A percentile compares a stretch with the other conserved stretches of the same genome.
These are phyloP conservation scores for Hypoxylon lienhwacheense DNA, from an alignment of 495 filamentous ascomycete species.

Conservation along the genomic window DNA sequence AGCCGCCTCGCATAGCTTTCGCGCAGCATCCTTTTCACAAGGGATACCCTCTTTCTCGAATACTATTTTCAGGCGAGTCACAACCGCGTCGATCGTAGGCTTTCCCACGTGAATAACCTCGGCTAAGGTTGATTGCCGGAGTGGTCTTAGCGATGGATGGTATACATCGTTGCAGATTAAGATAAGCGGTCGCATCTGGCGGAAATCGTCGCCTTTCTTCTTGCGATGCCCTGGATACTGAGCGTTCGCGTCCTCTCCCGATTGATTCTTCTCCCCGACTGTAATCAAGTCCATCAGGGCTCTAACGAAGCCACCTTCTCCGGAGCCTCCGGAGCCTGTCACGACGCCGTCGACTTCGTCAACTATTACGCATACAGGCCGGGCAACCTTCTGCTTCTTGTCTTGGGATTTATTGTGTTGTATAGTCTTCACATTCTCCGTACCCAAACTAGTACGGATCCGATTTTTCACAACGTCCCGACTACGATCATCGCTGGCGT, in stretches of 20 bases:
- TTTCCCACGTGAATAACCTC: constrained; percentile 93
- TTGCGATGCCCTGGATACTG: constrained; percentile 44
- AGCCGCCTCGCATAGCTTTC: constrained; percentile 85
- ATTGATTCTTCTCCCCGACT: constrained; percentile 79
- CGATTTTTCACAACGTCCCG: constrained; percentile 80
- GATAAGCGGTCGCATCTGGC: constrained; percentile 82
- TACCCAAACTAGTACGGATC: constrained; percentile 84
- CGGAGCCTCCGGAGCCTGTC: constrained; percentile 67
- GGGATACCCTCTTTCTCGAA: constrained; percentile 85
- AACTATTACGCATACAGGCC: constrained; percentile 88
- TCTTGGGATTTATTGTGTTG: constrained; percentile 60
- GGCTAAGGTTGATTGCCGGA: constrained; percentile 76
- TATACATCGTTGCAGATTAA: constrained; percentile 99
- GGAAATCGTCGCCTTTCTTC: constrained; percentile 79
- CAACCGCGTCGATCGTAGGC: constrained; percentile 83
- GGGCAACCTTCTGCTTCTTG: constrained; percentile 71
- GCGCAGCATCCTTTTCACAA: constrained; percentile 82
- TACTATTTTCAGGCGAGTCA: constrained; percentile 74
- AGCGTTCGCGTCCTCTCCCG: constrained; percentile 43
- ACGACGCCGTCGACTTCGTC: constrained; percentile 97
- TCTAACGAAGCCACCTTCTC: constrained; percentile 87
- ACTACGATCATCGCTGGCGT: constrained; percentile 79
- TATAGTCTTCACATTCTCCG: constrained; percentile 86
- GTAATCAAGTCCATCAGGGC: constrained; percentile 87
- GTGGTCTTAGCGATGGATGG: constrained; percentile 79